A percentile compares a stretch with the other conserved stretches of the same genome.
phyloP scores from a whole-genome alignment of 2,329 filamentous ascomycete species.

The Xylariaceae sp. region DNA sequence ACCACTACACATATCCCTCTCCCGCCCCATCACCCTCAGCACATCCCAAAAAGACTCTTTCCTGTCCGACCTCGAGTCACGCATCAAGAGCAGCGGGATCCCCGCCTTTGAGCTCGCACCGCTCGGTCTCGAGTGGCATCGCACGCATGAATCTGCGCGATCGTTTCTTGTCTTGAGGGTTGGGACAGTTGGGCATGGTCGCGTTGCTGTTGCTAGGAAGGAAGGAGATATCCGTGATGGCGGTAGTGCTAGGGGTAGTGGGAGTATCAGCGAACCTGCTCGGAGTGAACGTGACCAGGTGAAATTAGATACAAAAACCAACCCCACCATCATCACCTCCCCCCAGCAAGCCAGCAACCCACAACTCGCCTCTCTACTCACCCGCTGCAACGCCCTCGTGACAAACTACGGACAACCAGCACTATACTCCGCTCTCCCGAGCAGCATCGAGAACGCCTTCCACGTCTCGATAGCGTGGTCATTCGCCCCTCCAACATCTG shows the following conservation, averaged over 20 bases:
- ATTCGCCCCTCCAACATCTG: conserved; percentile 49
- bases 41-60: conserved; percentile 71
- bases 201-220: conserved; percentile 6
- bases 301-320: too few relatives aligned
- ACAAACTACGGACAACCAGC: conserved; percentile 60
- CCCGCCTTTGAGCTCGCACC: conserved; percentile 39
- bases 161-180: conserved; percentile 81
- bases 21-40: conserved; percentile 70
- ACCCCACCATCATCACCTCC: too few relatives aligned
- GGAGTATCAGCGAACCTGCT: too few relatives aligned
- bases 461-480: conserved; percentile 91
- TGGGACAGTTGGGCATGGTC: conserved; percentile 18
- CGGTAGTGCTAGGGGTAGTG: neutral
- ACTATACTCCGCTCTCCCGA: conserved; percentile 54
- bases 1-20: conserved; percentile 88
- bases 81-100: conserved; percentile 36
- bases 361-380: conserved; percentile 59
- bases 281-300: too few relatives aligned
- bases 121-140: conserved; percentile 45
- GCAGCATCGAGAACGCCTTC: conserved; percentile 51
- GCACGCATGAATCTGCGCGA: conserved; percentile 57
- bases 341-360: conserved; percentile 34
- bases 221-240: too few relatives aligned
- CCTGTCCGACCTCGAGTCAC: conserved; percentile 46
- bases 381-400: conserved; percentile 62